Evolutionary conservation across 225 moss, liverwort and hornwort species (phyloP).

Genomic region (Bryoerythrophyllum caledonicum): DNA sequence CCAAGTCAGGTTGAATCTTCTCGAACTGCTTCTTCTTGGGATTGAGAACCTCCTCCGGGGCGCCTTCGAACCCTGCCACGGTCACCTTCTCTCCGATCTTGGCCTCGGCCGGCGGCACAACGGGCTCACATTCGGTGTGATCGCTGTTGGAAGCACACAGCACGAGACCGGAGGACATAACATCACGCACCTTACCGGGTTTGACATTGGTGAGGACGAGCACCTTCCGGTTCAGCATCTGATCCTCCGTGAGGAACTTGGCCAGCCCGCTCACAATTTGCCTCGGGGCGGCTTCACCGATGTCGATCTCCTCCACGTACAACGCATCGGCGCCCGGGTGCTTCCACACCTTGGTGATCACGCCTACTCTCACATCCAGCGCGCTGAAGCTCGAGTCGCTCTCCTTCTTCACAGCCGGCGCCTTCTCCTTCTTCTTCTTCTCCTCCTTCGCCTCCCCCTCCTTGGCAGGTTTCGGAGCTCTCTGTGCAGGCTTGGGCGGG

Average conservation of each 20-base stretch:
- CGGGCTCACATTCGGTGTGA: conserved; percentile 85
- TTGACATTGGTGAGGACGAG: conserved; percentile 83
- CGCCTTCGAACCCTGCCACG: conserved; percentile 75
- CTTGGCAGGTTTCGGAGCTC: conserved; percentile 14
- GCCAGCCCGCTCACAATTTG: conserved; percentile 92
- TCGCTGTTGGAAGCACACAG: conserved; percentile 92
- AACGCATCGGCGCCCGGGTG: conserved; percentile 88
- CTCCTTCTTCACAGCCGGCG: conserved; percentile 66
- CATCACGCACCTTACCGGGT: conserved; percentile 85
- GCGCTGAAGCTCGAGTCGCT: conserved; percentile 59
- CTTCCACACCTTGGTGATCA: conserved; percentile 73
- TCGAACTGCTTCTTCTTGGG: conserved; percentile 98
- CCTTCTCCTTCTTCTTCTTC: conserved; percentile 64
- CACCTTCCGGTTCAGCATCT: conserved; percentile 88
- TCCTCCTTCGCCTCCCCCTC: conserved; percentile 26
- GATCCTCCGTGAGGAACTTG: conserved; percentile 77
- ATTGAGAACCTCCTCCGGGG: conserved; percentile 77
- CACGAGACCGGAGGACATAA: conserved; percentile 79
- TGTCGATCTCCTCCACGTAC: conserved; percentile 92
- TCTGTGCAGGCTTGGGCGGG: conserved; percentile 41
- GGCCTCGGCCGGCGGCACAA: conserved; percentile 68
- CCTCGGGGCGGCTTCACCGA: conserved; percentile 69
- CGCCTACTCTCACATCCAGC: conserved; percentile 55
- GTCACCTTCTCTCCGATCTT: conserved; percentile 77
- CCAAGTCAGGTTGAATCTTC: conserved; percentile 84